phyloP scores from a whole-genome alignment of 345 rosid species.

The Punica granatum region DNA sequence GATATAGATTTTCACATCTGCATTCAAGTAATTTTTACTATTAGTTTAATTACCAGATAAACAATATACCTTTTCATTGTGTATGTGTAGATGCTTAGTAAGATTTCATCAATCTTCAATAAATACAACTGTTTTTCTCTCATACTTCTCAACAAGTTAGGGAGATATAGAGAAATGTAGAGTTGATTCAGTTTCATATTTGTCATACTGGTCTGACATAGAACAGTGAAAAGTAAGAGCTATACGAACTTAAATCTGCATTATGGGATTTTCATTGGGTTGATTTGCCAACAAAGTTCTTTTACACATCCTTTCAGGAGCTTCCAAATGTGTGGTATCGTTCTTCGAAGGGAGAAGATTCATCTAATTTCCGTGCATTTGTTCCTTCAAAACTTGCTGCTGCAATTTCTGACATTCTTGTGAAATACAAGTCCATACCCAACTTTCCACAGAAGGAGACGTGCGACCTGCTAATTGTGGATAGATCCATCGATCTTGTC shows the following conservation, averaged over 20 bases:
- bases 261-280: not conserved
- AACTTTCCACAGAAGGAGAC: constrained; percentile 82
- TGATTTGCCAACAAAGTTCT: not conserved
- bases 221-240: not conserved
- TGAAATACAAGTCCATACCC: constrained; percentile 69
- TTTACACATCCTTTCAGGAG: constrained; percentile 35
- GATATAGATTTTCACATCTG: no score
- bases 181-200: not conserved
- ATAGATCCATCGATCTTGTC: constrained; percentile 94
- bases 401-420: constrained; percentile 49
- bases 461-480: constrained; percentile 79
- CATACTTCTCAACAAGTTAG: not conserved
- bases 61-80: not conserved
- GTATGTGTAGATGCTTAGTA: not conserved
- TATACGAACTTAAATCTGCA: not conserved
- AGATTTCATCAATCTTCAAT: not conserved
- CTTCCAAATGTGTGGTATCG: constrained; percentile 75
- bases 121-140: not conserved
- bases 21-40: not conserved
- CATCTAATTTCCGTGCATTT: constrained; percentile 33
- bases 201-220: not conserved
- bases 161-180: not conserved
- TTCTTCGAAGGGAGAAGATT: constrained; percentile 33
- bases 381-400: constrained; percentile 72
- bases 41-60: no score